A percentile compares a stretch with the other conserved stretches of the same genome.
phyloP scores from a whole-genome alignment of 371 early-diverging fungal genomes.

The Polyrhizophydium stewartii region DNA sequence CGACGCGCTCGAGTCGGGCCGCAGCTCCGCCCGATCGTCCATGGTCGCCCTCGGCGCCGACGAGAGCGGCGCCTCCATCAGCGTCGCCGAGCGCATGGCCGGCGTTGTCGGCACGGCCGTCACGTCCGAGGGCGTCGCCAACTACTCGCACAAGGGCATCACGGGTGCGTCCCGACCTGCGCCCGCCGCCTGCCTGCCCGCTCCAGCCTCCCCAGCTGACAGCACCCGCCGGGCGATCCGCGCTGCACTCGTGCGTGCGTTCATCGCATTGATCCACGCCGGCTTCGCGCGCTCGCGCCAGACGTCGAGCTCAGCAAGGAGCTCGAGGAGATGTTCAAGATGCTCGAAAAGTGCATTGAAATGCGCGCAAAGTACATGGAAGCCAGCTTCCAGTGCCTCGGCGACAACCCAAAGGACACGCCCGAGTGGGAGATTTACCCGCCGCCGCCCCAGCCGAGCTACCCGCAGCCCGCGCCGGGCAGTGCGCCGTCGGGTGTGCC shows the following conservation, averaged over 20 bases:
- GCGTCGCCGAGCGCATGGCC: conserved; percentile 43
- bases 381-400: conserved; percentile 59
- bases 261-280: too few relatives aligned
- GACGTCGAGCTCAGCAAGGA: conserved; percentile 41
- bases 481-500: neutral
- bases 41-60: neutral
- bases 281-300: neutral
- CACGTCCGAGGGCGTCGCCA: conserved; percentile 40
- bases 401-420: conserved; percentile 83
- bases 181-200: neutral
- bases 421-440: conserved; percentile 87
- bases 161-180: conserved; percentile 5
- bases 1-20: neutral
- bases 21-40: neutral
- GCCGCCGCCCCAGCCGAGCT: conserved; percentile 73
- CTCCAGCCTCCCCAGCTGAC: neutral
- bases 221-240: too few relatives aligned
- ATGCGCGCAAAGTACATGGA: conserved; percentile 85
- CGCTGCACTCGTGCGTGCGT: too few relatives aligned
- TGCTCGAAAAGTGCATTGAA: conserved; percentile 66
- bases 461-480: conserved; percentile 31
- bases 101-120: conserved; percentile 38
- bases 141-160: conserved; percentile 20
- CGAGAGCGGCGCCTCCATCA: conserved; percentile 10
- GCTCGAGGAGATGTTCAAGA: conserved; percentile 32